Evolutionary conservation across 371 early-diverging fungal genomes (phyloP), one percentile per base, ranked within the genome.

Genomic region (Gilbertella persicaria): DNA sequence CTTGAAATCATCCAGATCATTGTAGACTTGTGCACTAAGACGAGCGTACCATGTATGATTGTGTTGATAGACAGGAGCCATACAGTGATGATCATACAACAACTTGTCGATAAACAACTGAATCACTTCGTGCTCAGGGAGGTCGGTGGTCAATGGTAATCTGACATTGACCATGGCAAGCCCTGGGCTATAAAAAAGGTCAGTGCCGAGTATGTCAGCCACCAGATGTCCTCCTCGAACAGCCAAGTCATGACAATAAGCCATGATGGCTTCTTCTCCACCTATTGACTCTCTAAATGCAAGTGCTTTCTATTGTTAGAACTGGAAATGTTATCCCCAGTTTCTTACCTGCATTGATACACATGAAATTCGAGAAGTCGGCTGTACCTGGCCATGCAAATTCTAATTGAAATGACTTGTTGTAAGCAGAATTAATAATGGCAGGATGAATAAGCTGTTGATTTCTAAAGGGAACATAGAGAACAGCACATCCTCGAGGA

Each of bases 161-260:
- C 69, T 58, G n/a, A 89, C 77, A 55, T 81, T 82, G 13, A 82
- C 80, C 87, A 88, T 88, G 26, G 56, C 56, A 4, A 50, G 58
- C n/a, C n/a, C n/a, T n/a, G n/a, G n/a, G n/a, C n/a, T n/a, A n/a
- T n/a, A n/a, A n/a, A 91, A 49, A 3, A 79, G 59, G n/a, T 71
- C 44, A 0, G 89, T 87, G 13, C 75, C 76, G 23, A 87, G 60
- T 10, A 83, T 71, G n/a, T 76, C 60, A 2, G 85, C 79, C 30
- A 84, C 76, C 9, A 71, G 23, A 8, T 70, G 53, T 16, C 86
- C 89, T n/a, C 84, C 85, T 42, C 75, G 39, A 4, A 72, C 41
- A n/a, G 88, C 85, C 5, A 90, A 54, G 2, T 69, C 53, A 48
- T 80, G 78, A 35, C 68, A 75, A 41, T 87, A 84, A 12, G 69